Conservation (phyloP, 78 protist species). For the Speleostelium caveatum region DNA sequence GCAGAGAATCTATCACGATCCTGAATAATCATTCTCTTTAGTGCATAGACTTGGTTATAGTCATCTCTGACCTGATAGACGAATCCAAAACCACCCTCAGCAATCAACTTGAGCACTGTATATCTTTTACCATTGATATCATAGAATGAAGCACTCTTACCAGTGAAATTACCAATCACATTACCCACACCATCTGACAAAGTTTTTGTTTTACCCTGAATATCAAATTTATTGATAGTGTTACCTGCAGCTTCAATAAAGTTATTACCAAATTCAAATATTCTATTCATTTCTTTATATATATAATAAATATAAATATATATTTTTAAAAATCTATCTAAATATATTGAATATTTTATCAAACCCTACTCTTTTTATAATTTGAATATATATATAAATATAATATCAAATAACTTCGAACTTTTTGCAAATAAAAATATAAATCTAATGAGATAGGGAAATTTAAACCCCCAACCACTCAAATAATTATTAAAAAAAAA, state of each 20-base stretch:
- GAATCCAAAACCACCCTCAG: slow-evolving; percentile 78
- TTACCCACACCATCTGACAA: slow-evolving; percentile 55
- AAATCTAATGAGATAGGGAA: too few relatives aligned
- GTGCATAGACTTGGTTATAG: slow-evolving; percentile 29
- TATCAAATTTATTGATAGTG: slow-evolving; percentile 18
- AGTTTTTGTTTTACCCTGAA: background rate
- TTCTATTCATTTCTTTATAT: slow-evolving; percentile 21
- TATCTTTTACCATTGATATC: slow-evolving; percentile 46
- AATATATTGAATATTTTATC: too few relatives aligned
- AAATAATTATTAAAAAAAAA: too few relatives aligned
- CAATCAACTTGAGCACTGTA: slow-evolving; percentile 33
- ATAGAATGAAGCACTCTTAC: slow-evolving; percentile 16
- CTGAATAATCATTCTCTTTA: slow-evolving; percentile 58
- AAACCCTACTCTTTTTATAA: too few relatives aligned
- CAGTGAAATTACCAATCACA: slow-evolving; percentile 44
- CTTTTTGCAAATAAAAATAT: too few relatives aligned
- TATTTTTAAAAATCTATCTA: too few relatives aligned
- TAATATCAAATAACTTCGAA: too few relatives aligned
- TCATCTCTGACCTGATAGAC: slow-evolving; percentile 73
- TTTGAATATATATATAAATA: too few relatives aligned
- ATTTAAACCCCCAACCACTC: too few relatives aligned
- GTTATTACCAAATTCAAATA: slow-evolving; percentile 64
- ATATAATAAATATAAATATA: too few relatives aligned
- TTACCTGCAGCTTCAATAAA: slow-evolving; percentile 64
- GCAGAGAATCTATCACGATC: slow-evolving; percentile 42